Evolutionary conservation across 1,284 basidiomycete genomes (phyloP).

Genomic region (Melampsora larici-populina): DNA sequence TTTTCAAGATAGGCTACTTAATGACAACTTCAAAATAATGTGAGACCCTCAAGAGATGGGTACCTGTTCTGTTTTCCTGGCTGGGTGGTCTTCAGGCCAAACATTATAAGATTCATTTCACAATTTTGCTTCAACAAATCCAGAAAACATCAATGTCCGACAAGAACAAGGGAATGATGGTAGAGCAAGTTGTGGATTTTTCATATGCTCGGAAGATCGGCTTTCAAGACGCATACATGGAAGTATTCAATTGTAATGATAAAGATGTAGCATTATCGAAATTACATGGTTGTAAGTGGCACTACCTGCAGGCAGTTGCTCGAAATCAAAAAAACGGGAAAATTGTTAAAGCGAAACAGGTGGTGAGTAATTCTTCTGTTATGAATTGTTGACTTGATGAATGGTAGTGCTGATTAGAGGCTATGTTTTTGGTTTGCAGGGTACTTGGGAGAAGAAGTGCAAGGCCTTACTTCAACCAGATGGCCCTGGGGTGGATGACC

Average conservation of each 20-base stretch:
- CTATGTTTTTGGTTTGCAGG: too few species aligned
- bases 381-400: not conserved
- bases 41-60: too few species aligned
- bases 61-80: slow-evolving; percentile 4
- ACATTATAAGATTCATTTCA: slow-evolving; percentile 18
- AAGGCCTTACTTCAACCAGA: not conserved
- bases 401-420: too few species aligned
- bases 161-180: not conserved
- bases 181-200: slow-evolving; percentile 2
- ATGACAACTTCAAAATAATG: too few species aligned
- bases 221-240: not conserved
- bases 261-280: not conserved
- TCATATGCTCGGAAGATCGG: not conserved
- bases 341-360: too few species aligned
- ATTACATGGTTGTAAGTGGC: not conserved
- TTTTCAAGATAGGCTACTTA: too few species aligned
- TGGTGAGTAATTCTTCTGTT: too few species aligned
- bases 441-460: not conserved
- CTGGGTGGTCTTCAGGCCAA: not conserved
- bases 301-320: not conserved
- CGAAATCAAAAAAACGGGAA: not conserved
- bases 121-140: too few species aligned
- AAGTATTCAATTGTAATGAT: not conserved
- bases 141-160: not conserved
- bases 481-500: not conserved